Evolutionary conservation across 805 yeast species (phyloP).

Genomic region (Ogataea corticis): DNA sequence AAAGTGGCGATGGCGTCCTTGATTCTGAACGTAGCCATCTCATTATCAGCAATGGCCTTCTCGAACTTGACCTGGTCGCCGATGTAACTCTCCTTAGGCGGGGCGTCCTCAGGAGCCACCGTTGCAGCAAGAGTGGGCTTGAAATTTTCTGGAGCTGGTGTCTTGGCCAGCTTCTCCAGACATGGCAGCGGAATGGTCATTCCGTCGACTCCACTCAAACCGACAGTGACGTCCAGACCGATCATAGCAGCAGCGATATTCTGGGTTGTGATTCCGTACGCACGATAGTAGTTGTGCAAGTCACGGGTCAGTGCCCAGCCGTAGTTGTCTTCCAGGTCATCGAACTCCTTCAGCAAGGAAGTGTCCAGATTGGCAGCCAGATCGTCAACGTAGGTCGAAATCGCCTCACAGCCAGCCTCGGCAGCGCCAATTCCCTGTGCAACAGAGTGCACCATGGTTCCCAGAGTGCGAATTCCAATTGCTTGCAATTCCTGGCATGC

Average conservation of each 20-base stretch:
- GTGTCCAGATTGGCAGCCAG: constrained; percentile 31
- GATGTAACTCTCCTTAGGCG: constrained; percentile 19
- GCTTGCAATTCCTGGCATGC: constrained; percentile 27
- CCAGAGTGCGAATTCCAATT: constrained; percentile 30
- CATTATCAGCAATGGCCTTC: constrained; percentile 9
- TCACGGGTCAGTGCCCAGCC: constrained; percentile 30
- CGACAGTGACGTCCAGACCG: constrained; percentile 29
- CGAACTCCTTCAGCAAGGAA: constrained; percentile 20
- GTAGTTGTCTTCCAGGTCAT: constrained; percentile 28
- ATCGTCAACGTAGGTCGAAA: constrained; percentile 37
- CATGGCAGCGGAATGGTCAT: constrained; percentile 34
- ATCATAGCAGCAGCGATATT: constrained; percentile 36
- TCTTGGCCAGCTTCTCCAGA: constrained; percentile 25
- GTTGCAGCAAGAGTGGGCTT: constrained; percentile 15
- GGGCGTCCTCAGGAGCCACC: constrained; percentile 21
- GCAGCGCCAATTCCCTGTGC: constrained; percentile 39
- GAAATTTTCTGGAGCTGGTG: constrained; percentile 32
- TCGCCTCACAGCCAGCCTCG: constrained; percentile 36
- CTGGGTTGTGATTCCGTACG: constrained; percentile 28
- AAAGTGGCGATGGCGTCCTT: constrained; percentile 22
- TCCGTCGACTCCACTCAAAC: constrained; percentile 36
- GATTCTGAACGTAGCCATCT: constrained; percentile 21
- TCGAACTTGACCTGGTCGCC: constrained; percentile 20
- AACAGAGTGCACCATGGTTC: constrained; percentile 37
- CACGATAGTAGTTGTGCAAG: constrained; percentile 36